Evolutionary conservation across 805 yeast species (phyloP), one percentile per base, ranked within the genome.

Genomic region (Komagataella ulmi): DNA sequence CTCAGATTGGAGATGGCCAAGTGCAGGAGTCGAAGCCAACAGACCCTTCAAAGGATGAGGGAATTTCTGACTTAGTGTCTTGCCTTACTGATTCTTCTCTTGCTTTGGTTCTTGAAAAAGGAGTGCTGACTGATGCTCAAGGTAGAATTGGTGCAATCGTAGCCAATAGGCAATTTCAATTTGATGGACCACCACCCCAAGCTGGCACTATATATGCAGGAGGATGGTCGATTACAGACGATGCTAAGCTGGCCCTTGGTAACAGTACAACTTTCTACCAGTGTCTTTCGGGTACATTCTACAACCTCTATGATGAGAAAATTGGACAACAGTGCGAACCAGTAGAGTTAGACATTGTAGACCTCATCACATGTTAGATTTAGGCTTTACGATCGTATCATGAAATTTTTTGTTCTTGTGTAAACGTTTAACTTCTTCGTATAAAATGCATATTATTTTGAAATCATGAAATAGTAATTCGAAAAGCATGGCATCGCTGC

Each of bases 151-250:
- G 81, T 58, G 75, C 81, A 46, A 76, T 77, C 65, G 81, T 77
- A 56, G 80, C 81, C 54, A 76, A 76, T 76, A 71, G 78, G 69
- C 83, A 78, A 67, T 77, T 78, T 76, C 83, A 78, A 68, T 78
- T 78, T 58, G 83, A 78, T 61, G 82, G 82, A 61, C 81, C 81
- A 49, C 81, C 81, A 65, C 82, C 82, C 54, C 83, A 78, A 68
- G 82, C 77, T 53, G 78, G 78, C 66, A 71, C 77, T 49, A 71
- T 72, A 53, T 70, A 73, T 56, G 79, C 79, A 58, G 76, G 73
- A 49, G 77, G 78, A 53, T 73, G 78, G 78, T 68, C 77, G 46
- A 66, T 74, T 54, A 64, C 73, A 50, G 61, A 64, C 47, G 74
- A 69, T 44, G 75, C 70, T 47, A 64, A 66, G 62, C 74, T 76